phyloP scores from a whole-genome alignment of 768 basidiomycete species.

The Kwoniella heveanensis region DNA sequence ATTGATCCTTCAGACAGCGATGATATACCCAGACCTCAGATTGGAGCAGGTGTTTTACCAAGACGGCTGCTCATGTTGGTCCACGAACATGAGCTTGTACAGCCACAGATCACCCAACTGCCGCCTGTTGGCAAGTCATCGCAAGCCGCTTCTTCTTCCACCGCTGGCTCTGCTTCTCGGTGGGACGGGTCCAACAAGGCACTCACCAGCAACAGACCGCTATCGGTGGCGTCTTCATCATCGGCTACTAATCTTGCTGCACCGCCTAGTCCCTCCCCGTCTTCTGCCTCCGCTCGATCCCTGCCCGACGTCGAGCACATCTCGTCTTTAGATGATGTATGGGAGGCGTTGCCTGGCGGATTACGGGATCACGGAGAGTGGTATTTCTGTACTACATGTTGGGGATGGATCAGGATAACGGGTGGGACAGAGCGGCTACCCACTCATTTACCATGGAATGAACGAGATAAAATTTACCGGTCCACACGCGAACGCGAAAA shows the following conservation, averaged over 20 bases:
- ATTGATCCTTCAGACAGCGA: conserved; percentile 14
- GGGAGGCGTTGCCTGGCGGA: conserved; percentile 41
- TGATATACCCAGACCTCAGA: conserved; percentile 28
- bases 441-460: neutral
- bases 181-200: conserved; percentile 11
- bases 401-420: conserved; percentile 42
- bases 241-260: neutral
- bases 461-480: neutral
- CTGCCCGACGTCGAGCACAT: conserved; percentile 15
- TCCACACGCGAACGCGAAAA: neutral
- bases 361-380: conserved; percentile 26
- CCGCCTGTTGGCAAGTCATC: conserved; percentile 17
- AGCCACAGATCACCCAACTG: conserved; percentile 34
- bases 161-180: neutral
- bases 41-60: conserved; percentile 43
- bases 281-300: conserved; percentile 10
- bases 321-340: conserved; percentile 34
- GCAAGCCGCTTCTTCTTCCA: conserved; percentile 13
- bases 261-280: conserved; percentile 17
- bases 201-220: conserved; percentile 5
- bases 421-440: conserved; percentile 10
- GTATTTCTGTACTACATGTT: conserved; percentile 47
- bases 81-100: conserved; percentile 43
- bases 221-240: conserved; percentile 1
- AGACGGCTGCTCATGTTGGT: conserved; percentile 30